Evolutionary conservation across 2,329 filamentous ascomycete species (phyloP).

Genomic region (Sporothrix dimorphospora): DNA sequence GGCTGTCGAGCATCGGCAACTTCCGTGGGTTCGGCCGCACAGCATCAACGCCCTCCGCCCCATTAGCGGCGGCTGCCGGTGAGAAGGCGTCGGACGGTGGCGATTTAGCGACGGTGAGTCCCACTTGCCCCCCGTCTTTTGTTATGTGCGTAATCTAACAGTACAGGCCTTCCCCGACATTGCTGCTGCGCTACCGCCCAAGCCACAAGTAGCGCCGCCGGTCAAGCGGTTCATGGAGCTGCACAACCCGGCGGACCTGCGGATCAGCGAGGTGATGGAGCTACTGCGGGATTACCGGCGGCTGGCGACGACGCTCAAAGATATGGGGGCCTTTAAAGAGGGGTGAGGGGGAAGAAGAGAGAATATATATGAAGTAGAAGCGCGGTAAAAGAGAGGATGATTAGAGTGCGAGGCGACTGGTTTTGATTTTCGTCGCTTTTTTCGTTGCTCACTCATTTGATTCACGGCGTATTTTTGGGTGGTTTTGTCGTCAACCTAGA

Average conservation of each 20-base stretch:
- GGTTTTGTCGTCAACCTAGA: neutral
- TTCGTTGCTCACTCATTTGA: neutral
- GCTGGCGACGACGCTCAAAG: conserved; percentile 66
- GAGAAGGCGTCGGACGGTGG: conserved; percentile 51
- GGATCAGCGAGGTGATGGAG: conserved; percentile 72
- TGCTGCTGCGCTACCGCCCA: conserved; percentile 57
- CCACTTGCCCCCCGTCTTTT: no score
- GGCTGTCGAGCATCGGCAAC: conserved; percentile 72
- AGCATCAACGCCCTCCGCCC: conserved; percentile 47
- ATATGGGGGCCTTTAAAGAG: conserved; percentile 62
- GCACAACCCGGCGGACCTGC: conserved; percentile 70
- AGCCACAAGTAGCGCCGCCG: conserved; percentile 65
- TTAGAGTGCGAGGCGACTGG: neutral
- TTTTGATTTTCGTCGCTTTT: neutral
- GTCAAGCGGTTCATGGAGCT: conserved; percentile 74
- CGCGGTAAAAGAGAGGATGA: neutral
- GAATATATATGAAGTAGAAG: neutral
- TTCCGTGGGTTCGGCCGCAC: conserved; percentile 75
- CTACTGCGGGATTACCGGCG: conserved; percentile 75
- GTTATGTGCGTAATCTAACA: no score
- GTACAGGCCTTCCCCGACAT: conserved; percentile 64
- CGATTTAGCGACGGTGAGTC: conserved; percentile 60
- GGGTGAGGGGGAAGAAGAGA: neutral
- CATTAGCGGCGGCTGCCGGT: conserved; percentile 40
- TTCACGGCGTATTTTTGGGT: neutral